phyloP scores from a whole-genome alignment of 805 yeast genomes.

The Saturnispora bothae region DNA sequence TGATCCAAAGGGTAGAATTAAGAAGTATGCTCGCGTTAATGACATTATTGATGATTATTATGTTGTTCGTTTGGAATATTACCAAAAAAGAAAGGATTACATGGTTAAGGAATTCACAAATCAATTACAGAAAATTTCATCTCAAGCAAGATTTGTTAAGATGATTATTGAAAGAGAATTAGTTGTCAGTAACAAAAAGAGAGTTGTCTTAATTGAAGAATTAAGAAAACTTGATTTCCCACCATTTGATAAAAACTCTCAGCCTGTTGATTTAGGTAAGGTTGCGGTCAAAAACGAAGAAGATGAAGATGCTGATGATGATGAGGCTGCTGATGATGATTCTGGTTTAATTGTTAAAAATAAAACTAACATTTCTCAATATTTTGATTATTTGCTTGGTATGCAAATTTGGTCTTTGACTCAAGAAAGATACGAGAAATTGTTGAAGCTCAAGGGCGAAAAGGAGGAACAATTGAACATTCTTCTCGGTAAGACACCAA shows the following conservation, averaged over 20 bases:
- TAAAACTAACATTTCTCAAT: constrained; percentile 42
- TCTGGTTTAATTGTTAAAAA: constrained; percentile 26
- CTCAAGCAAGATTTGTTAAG: constrained; percentile 86
- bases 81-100: constrained; percentile 83
- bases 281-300: constrained; percentile 26
- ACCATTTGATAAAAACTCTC: constrained; percentile 60
- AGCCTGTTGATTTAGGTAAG: constrained; percentile 41
- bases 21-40: constrained; percentile 62
- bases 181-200: constrained; percentile 63
- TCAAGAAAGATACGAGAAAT: constrained; percentile 72
- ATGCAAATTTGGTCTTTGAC: constrained; percentile 95
- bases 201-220: constrained; percentile 51
- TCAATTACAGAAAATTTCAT: constrained; percentile 61
- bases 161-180: constrained; percentile 73
- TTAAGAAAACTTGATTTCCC: constrained; percentile 62
- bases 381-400: constrained; percentile 80
- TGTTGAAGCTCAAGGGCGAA: constrained; percentile 61
- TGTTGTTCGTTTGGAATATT: constrained; percentile 75
- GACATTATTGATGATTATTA: constrained; percentile 81
- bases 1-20: constrained; percentile 80
- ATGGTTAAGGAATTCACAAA: constrained; percentile 59
- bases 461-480: constrained; percentile 61
- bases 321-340: constrained; percentile 26
- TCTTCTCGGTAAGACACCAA: constrained; percentile 60
- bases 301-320: constrained; percentile 17